Evolutionary conservation across 768 basidiomycete genomes (phyloP), one percentile per base, ranked within the genome.

Genomic region (Termitomyces sp.): DNA sequence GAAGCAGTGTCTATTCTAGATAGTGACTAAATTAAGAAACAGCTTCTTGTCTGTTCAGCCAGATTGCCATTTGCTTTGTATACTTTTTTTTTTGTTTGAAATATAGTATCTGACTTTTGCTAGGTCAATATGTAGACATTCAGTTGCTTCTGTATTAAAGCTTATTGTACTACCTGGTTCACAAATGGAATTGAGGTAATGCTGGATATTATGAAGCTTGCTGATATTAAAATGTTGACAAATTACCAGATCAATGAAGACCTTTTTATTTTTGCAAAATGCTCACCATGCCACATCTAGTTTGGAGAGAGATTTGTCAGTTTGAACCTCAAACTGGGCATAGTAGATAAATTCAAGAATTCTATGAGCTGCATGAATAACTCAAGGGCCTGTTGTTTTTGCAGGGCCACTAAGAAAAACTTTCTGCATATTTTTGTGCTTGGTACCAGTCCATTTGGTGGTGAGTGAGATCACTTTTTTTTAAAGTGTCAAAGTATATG

Each of bases 391-490:
- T 0, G 59, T 53, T 15, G 59, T 65, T 5, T 70, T 71, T 6
- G 71, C 68, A 0, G 79, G 16, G 1, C 72, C 36, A 0, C 69
- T 69, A 2, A 74, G 20, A 54, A 76, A 74, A 4, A 74, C 68
- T 36, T 69, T 68, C 55, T 75, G 66, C 69, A 77, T 75, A 0
- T 68, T 64, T 49, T 77, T 76, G 55, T 74, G 68, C 62, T 82
- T 76, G 0, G 64, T 70, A 2, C 79, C 79, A 4, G 0, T 79
- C 75, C 74, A 77, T 55, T 80, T 77, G 7, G 73, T 68, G 1
- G 76, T 63, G 0, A 60, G 33, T 0, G 73, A 75, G 16, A 82
- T 78, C 0, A 79, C 77, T n/a, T n/a, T 9, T 72, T 72, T 39
- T 67, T 70, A 69, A 80, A 80, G 46, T 77, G 73, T 0, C 75